Conservation (phyloP, 1,284 basidiomycete species). For the Moniliella sp. region DNA sequence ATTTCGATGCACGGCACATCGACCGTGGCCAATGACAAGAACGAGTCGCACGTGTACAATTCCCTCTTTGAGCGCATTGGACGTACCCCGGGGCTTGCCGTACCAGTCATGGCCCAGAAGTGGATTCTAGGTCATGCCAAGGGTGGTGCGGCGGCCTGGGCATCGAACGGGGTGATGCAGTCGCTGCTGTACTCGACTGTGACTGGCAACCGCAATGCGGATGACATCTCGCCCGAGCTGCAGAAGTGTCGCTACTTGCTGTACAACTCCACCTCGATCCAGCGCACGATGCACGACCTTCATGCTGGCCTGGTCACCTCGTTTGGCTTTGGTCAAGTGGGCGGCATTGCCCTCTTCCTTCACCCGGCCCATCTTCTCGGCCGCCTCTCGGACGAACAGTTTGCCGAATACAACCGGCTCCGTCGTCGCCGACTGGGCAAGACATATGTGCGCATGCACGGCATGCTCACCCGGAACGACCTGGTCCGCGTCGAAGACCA, state of each 20-base stretch:
- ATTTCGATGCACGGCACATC: constrained; percentile 81
- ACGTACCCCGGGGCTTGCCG: constrained; percentile 74
- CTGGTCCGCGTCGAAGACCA: constrained; percentile 76
- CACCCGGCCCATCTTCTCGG: constrained; percentile 80
- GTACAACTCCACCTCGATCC: constrained; percentile 85
- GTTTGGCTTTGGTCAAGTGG: constrained; percentile 89
- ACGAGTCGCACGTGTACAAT: constrained; percentile 91
- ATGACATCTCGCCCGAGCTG: constrained; percentile 76
- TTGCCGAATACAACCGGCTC: constrained; percentile 47
- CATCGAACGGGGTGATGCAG: constrained; percentile 78
- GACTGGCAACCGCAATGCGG: constrained; percentile 61
- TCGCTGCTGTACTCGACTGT: constrained; percentile 63
- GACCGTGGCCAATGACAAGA: constrained; percentile 91
- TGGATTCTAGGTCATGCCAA: constrained; percentile 39
- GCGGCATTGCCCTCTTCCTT: constrained; percentile 66
- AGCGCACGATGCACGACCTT: constrained; percentile 20
- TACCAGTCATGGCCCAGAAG: constrained; percentile 92
- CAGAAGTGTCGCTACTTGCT: constrained; percentile 70
- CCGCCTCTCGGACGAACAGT: constrained; percentile 50
- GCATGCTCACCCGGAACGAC: constrained; percentile 18
- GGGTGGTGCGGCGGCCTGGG: constrained; percentile 62
- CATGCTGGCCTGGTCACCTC: constrained; percentile 45
- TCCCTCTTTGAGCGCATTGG: constrained; percentile 68
- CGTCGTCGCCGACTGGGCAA: constrained; percentile 15
- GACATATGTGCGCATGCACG: constrained; percentile 27